Base-by-base conservation (phyloP, 2,329 filamentous ascomycete genomes). In the Xylaria sp. region DNA sequence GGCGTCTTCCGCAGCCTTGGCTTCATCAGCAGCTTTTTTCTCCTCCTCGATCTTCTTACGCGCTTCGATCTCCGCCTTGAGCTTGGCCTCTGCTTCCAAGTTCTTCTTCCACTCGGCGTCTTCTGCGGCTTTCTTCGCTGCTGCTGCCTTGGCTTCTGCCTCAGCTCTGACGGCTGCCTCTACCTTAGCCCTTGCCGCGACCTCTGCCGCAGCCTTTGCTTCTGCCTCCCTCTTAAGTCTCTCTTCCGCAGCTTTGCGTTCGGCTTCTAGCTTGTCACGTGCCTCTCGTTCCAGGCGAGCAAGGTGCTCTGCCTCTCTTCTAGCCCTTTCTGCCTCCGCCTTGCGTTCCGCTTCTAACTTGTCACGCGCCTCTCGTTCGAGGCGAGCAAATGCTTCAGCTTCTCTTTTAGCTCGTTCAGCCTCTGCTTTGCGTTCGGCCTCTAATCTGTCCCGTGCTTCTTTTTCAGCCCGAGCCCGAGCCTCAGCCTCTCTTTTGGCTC, bases 201-300 rank as follows among this genome's bases (percentile, higher is more conserved):
- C 82, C 68, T 88, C 85, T 9, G 85, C 86, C 1, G 82, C 79
- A 27, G 77, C 80, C 63, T 84, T 83, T 3, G 81, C 80, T 57
- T 82, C 80, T 8, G 83, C 83, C 3, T 81, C 81, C 71, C 69
- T 83, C 50, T 83, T 84, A 70, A 79, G 80, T 74, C 39, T 78
- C 67, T 81, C 79, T 51, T 84, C 83, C 17, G 82, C 84, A n/a
- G 80, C 80, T 48, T 81, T 81, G 19, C 70, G 69, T 61, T 76
- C 77, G 30, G 69, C 76, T 34, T 80, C 77, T 45, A 79, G 68
- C 65, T 78, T 79, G 17, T 78, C 75, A 48, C 80, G 79, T 24
- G 80, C 75, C 24, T 78, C 78, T 54, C 76, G 65, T 65, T 81
- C 79, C 1, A 79, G 73, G 12, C 77, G 76, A 39, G 76, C 78